Conservation (phyloP, 2,329 filamentous ascomycete genomes). For the Cercospora canescens region DNA sequence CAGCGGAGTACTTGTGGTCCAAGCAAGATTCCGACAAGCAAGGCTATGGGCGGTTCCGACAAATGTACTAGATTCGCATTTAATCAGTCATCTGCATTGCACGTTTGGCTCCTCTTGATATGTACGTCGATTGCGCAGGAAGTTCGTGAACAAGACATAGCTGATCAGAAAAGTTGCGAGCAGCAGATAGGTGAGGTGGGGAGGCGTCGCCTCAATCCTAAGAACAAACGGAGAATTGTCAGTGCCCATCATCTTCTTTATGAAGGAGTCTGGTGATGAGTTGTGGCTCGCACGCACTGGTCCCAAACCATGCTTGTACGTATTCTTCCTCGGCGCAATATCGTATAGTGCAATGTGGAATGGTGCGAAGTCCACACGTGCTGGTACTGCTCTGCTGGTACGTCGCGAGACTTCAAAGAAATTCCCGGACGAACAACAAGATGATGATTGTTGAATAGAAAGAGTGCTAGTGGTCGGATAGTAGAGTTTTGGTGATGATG, state of each 20-base stretch:
- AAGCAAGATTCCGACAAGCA: conserved; percentile 47
- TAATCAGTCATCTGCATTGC: background rate
- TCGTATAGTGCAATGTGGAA: background rate
- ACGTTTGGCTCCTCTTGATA: background rate
- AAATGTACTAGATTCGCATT: conserved; percentile 40
- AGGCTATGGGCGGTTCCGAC: conserved; percentile 50
- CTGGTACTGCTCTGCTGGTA: background rate
- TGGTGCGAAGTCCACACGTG: background rate
- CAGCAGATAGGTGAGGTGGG: conserved; percentile 48
- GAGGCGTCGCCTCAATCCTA: conserved; percentile 45
- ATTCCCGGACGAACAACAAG: background rate
- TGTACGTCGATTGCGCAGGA: conserved; percentile 45
- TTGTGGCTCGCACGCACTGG: background rate
- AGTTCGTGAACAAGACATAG: conserved; percentile 48
- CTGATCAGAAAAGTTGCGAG: conserved; percentile 47
- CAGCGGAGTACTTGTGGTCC: conserved; percentile 44
- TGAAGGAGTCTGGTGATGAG: background rate
- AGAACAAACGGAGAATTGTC: conserved; percentile 2
- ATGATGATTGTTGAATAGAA: background rate
- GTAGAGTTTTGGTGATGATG: conserved; percentile 55
- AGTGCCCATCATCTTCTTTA: background rate
- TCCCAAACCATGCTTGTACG: background rate
- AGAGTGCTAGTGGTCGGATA: background rate
- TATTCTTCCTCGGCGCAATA: background rate
- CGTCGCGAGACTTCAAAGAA: background rate